Evolutionary conservation across 2,329 filamentous ascomycete genomes (phyloP), one percentile per base, ranked within the genome.

Genomic region (Neonectria punicea): DNA sequence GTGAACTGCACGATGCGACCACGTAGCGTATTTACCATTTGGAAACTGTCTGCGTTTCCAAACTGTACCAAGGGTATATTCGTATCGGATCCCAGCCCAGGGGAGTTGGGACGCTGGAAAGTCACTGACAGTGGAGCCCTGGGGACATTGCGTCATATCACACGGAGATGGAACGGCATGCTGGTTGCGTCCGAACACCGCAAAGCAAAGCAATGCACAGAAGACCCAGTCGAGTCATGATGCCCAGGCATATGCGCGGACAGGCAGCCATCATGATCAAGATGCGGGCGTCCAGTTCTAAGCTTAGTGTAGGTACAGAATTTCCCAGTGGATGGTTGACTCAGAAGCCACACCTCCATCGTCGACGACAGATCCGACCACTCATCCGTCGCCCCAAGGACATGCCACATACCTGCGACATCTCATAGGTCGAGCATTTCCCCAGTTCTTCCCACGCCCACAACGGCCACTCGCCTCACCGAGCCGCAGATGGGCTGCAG

Each of bases 371-470:
- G 8, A 43, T 25, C 39, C 5, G 20, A 36, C 61, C 61, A 64
- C 34, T 64, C 61, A 64, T 14, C n/a, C 20, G 18, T 30, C 51
- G 25, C 44, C 8, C 11, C 46, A 14, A n/a, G 20, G 36, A 20
- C 61, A 64, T 53, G 22, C 16, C 46, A 30, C 61, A 51, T 46
- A 59, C 51, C 14, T 49, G 14, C 46, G 14, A 30, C 44, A 7
- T 64, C 56, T 47, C 28, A 64, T 64, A 60, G 61, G 61, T 39
- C n/a, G 13, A 28, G 28, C 47, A 44, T 28, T 30, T 41, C 22
- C 20, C 49, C 18, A 41, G 16, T 46, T 50, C 58, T 46, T 30
- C 39, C 30, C 16, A 43, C 39, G 43, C 46, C 53, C 39, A 44
- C 53, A 34, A 36, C 16, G 39, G 44, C 61, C 55, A 25, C 30